Evolutionary conservation across 1,284 basidiomycete species (phyloP).

Genomic region (Pyrrhoderma lamaoense): DNA sequence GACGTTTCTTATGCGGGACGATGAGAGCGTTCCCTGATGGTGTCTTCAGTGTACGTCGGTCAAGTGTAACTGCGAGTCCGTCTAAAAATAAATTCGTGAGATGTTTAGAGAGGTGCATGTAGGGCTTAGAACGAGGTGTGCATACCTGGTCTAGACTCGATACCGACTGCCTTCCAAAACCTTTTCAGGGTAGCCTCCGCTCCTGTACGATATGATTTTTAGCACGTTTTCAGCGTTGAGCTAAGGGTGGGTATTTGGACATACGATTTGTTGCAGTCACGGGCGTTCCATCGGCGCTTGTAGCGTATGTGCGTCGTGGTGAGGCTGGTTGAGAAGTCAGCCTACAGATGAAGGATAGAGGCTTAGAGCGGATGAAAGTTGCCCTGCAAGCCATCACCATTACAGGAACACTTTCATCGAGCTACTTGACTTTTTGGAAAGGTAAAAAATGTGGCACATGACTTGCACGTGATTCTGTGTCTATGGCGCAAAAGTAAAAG

Average conservation of each 20-base stretch:
- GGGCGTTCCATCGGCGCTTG: constrained; percentile 30
- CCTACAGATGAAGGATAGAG: background rate
- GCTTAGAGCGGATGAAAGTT: background rate
- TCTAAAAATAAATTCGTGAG: constrained; percentile 26
- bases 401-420: no score
- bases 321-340: no score
- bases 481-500: no score
- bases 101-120: background rate
- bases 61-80: constrained; percentile 66
- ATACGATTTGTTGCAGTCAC: constrained; percentile 54
- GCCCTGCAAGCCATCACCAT: constrained; percentile 1
- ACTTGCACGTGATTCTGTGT: background rate
- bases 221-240: background rate
- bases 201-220: constrained; percentile 39
- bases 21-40: constrained; percentile 72
- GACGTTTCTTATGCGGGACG: constrained; percentile 61
- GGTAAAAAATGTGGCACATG: background rate
- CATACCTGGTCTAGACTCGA: constrained; percentile 39
- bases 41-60: constrained; percentile 82
- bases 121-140: constrained; percentile 10
- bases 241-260: constrained; percentile 9
- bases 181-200: constrained; percentile 80
- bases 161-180: constrained; percentile 85
- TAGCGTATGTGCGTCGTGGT: constrained; percentile 15
- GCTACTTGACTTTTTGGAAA: background rate